Evolutionary conservation across 179 eudicot genomes (phyloP), one percentile per base, ranked within the genome.

Genomic region (Beta lomatogona): DNA sequence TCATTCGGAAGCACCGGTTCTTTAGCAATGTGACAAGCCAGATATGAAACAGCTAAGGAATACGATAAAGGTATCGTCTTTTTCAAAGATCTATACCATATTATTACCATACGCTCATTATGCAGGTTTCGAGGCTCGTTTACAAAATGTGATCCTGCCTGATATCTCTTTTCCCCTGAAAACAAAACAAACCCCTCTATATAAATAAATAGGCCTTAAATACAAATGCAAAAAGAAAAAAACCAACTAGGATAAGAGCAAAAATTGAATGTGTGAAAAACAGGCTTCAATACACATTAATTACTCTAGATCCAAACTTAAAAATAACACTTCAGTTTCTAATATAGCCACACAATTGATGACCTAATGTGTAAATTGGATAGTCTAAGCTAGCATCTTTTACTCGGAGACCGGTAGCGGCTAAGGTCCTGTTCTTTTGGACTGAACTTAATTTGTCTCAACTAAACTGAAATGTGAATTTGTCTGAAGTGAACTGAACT

Each of bases 1-100:
- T 95, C 99, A 5, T 93, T 90, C 48, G 99, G 91, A 77, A 91
- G 86, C 75, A 94, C 79, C 65, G 95, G 86, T 83, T 94, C 98
- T 77, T 92, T 83, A 69, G 95, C 95, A 57, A 95, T 75, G 84
- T 94, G 97, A 79, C 99, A 95, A 67, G 84, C 93, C 79, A 95
- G 83, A 85, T 83, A 94, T 4, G 89, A 82, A 82, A 96, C 83
- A 3, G 87, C 97, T 63, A 96, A 80, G 64, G 99, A 87, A 85
- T 80, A 80, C 73, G 93, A 85, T 28, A 92, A 77, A 1, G 99
- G 98, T 57, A 96, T 85, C 36, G 21, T 82, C 85, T 82, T 89
- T 67, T 88, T 88, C 88, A 96, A 82, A 41, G 91, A 90, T 82
- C 80, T 90, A 82, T 78, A 81, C 98, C 99, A 96, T 77, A 92